phyloP scores from a whole-genome alignment of 257 asterid species.

The Przewalskia tangutica region DNA sequence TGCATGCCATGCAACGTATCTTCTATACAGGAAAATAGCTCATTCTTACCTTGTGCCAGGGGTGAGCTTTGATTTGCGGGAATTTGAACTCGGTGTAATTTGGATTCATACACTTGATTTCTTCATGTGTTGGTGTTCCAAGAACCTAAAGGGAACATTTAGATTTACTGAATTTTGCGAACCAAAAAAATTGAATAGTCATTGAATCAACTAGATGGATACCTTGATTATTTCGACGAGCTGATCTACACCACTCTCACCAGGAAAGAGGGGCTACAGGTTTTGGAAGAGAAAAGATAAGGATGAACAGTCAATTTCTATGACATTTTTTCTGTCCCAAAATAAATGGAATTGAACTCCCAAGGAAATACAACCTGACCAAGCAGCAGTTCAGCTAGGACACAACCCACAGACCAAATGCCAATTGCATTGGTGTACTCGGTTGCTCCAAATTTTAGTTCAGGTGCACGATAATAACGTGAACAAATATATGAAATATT shows the following conservation, averaged over 20 bases:
- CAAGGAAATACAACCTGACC: conserved; percentile 49
- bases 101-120: conserved; percentile 86
- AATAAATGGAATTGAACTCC: not conserved
- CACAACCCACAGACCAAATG: conserved; percentile 91
- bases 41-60: conserved; percentile 68
- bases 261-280: conserved; percentile 71
- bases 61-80: conserved; percentile 87
- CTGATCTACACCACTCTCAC: conserved; percentile 89
- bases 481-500: conserved; percentile 79
- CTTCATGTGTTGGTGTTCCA: conserved; percentile 87
- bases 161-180: not conserved
- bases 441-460: conserved; percentile 74
- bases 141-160: conserved; percentile 34
- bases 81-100: conserved; percentile 80
- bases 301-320: not conserved
- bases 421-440: conserved; percentile 76
- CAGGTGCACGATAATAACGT: conserved; percentile 78
- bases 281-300: conserved; percentile 1
- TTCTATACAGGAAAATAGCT: not conserved
- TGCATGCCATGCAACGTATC: not conserved
- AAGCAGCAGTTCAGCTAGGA: conserved; percentile 77
- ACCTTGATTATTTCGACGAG: conserved; percentile 86
- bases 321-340: not conserved
- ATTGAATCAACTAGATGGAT: not conserved
- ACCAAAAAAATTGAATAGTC: not conserved